Evolutionary conservation across 1,139 yeast genomes (phyloP).

Genomic region (Saccharomyces hybrid): DNA sequence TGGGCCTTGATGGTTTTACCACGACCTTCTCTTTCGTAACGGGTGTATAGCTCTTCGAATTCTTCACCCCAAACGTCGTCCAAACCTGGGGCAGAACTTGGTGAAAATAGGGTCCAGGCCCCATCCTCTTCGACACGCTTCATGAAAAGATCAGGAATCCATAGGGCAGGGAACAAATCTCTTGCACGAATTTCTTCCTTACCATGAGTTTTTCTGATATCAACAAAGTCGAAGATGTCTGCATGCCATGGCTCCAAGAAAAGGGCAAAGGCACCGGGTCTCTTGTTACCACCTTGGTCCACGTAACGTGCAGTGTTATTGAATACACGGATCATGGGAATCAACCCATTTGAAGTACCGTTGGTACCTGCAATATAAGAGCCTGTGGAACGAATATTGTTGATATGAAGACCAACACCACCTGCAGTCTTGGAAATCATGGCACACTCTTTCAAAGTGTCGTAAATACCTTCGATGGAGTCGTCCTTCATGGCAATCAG

Average conservation of each 20-base stretch:
- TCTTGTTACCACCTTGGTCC: constrained; percentile 90
- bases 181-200: constrained; percentile 87
- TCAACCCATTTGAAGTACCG: constrained; percentile 81
- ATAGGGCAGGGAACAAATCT: constrained; percentile 82
- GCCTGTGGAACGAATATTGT: constrained; percentile 79
- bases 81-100: constrained; percentile 81
- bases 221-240: constrained; percentile 75
- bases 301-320: constrained; percentile 90
- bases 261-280: constrained; percentile 92
- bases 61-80: constrained; percentile 76
- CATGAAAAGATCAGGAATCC: constrained; percentile 91
- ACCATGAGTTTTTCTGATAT: constrained; percentile 83
- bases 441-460: constrained; percentile 80
- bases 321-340: constrained; percentile 85
- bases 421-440: constrained; percentile 86
- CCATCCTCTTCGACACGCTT: constrained; percentile 72
- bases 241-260: constrained; percentile 92
- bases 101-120: constrained; percentile 82
- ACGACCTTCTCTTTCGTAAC: constrained; percentile 64
- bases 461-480: constrained; percentile 85
- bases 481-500: constrained; percentile 84
- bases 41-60: constrained; percentile 61
- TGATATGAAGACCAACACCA: constrained; percentile 81
- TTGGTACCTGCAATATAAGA: constrained; percentile 84
- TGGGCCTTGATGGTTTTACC: constrained; percentile 77